Evolutionary conservation across 768 basidiomycete species (phyloP).

Genomic region (Leccinum variicolor): DNA sequence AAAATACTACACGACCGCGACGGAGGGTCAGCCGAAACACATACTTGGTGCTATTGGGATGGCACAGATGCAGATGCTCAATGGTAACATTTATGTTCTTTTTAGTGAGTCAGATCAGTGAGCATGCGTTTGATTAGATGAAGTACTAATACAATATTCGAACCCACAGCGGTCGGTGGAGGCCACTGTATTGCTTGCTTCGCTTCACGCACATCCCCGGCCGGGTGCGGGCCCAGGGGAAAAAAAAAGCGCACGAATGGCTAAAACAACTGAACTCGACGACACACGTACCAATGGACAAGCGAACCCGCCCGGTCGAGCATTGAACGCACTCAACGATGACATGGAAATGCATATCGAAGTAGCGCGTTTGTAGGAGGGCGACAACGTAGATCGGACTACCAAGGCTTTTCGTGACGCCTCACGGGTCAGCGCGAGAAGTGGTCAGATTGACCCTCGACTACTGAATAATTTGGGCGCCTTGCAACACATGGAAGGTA

Average conservation of each 20-base stretch:
- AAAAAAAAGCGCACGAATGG: conserved; percentile 77
- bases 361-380: conserved; percentile 86
- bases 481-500: conserved; percentile 58
- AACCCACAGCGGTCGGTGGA: conserved; percentile 69
- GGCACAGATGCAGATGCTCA: conserved; percentile 70
- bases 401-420: conserved; percentile 74
- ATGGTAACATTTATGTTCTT: conserved; percentile 48
- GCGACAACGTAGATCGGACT: conserved; percentile 71
- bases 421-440: conserved; percentile 54
- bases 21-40: conserved; percentile 69
- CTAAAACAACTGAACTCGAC: conserved; percentile 64
- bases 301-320: conserved; percentile 26
- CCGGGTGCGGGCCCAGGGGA: conserved; percentile 74
- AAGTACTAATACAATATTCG: conserved; percentile 67
- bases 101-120: background rate
- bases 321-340: conserved; percentile 56
- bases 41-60: conserved; percentile 81
- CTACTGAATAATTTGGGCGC: conserved; percentile 80
- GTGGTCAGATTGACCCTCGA: conserved; percentile 55
- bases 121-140: conserved; percentile 45
- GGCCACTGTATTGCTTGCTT: conserved; percentile 86
- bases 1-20: conserved; percentile 64
- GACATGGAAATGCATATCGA: conserved; percentile 50
- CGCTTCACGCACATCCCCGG: conserved; percentile 78
- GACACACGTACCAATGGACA: conserved; percentile 46